Percentiles rank a stretch among this genome's conserved stretches.
Evolutionary conservation across 306 rosid genomes (phyloP).

Genomic region (Adenanthera pavonina): DNA sequence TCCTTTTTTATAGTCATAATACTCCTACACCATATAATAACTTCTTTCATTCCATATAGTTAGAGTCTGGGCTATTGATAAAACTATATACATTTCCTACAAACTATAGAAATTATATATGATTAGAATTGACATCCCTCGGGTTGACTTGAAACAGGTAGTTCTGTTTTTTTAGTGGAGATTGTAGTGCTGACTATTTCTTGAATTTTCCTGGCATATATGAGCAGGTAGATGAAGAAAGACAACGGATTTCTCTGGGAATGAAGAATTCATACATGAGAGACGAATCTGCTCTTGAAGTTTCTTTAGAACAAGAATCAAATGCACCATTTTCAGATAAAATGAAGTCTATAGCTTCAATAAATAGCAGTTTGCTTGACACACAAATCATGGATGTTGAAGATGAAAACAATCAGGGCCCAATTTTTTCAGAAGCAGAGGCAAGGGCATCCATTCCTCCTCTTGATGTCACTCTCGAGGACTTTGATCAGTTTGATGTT

Average conservation of each 20-base stretch:
- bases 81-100: background rate
- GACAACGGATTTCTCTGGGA: conserved; percentile 82
- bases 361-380: conserved; percentile 42
- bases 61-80: background rate
- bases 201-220: conserved; percentile 26
- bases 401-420: conserved; percentile 46
- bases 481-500: conserved; percentile 48
- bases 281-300: conserved; percentile 42
- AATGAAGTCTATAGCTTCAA: conserved; percentile 35
- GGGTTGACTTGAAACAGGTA: background rate
- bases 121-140: background rate
- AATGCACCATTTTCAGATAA: conserved; percentile 49
- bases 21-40: background rate
- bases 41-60: background rate
- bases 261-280: conserved; percentile 72
- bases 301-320: conserved; percentile 47
- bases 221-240: conserved; percentile 75
- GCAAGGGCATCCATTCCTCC: conserved; percentile 83
- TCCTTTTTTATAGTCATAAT: background rate
- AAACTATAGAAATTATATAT: background rate
- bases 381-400: conserved; percentile 48
- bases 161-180: conserved; percentile 16
- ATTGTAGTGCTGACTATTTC: conserved; percentile 33
- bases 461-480: conserved; percentile 88
- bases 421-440: conserved; percentile 61